Evolutionary conservation across 768 basidiomycete species (phyloP), one percentile per base, ranked within the genome.

Genomic region (Leccinellum luteum): DNA sequence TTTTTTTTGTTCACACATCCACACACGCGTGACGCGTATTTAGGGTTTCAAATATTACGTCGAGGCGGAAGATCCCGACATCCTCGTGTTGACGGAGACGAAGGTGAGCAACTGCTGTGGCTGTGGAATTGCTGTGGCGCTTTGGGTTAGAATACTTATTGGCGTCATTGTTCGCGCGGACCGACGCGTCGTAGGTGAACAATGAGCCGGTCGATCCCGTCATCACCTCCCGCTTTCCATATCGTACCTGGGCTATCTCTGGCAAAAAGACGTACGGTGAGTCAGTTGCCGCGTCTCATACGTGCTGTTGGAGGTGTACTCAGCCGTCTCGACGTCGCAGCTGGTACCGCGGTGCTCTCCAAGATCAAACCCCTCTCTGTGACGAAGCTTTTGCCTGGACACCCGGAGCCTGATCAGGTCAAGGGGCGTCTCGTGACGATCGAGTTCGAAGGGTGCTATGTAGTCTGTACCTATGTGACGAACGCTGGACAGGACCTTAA

Each of bases 61-160:
- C 31, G 86, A 90, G 62, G 91, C 91, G 2, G 93, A 95, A 64
- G 86, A 94, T 66, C 84, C 93, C 0, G 93, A 95, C 66, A 78
- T 95, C 27, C 76, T 94, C 23, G 80, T 94, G 15, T 75, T 95
- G 44, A 92, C 90, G 0, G 93, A 95, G 75, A 94, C 92, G 10
- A 95, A 94, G 79, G 90, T 84, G 41, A 52, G 61, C n/a, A n/a
- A n/a, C n/a, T n/a, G n/a, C n/a, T n/a, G n/a, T 2, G 0, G 3
- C 23, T 1, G 4, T 6, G n/a, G 7, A 17, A 4, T 23, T 6
- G n/a, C n/a, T 12, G 10, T 4, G 15, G 7, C 6, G 10, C 3
- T 25, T 25, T 64, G 1, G 17, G 17, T 35, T 9, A 35, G 35
- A 8, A 35, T 4, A 15, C 35, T 35, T 1, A 35, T 35, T 0